Conservation (phyloP, 2,329 filamentous ascomycete genomes). For the Colletotrichum orbiculare region DNA sequence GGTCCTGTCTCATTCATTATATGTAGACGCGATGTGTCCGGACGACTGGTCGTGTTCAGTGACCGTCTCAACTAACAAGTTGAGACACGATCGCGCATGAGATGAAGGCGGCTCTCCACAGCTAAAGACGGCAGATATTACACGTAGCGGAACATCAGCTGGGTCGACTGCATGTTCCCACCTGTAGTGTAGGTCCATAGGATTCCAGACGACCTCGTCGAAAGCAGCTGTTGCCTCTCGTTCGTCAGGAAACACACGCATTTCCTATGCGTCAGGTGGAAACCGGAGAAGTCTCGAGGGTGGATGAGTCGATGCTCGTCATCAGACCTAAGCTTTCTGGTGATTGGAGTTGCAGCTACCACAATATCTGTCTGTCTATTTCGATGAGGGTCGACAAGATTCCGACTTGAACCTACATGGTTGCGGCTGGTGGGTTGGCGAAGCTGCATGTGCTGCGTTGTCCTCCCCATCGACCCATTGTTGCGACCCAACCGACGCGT, state of each 20-base stretch:
- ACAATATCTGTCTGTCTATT: neutral
- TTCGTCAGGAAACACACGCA: neutral
- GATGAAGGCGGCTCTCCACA: neutral
- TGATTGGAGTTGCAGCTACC: neutral
- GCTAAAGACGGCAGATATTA: neutral
- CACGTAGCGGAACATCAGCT: neutral
- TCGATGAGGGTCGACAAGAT: constrained; percentile 14
- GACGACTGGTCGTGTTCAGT: neutral
- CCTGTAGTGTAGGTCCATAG: too few species aligned
- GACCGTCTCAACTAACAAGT: neutral
- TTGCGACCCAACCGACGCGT: constrained; percentile 28
- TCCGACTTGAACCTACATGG: neutral
- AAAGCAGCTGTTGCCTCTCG: neutral
- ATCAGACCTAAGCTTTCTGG: constrained; percentile 1
- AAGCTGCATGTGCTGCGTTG: constrained; percentile 23
- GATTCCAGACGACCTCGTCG: too few species aligned
- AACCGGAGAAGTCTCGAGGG: neutral
- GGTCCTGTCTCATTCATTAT: constrained; percentile 1
- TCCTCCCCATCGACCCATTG: constrained; percentile 29
- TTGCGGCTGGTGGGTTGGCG: neutral
- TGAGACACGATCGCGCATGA: constrained; percentile 6
- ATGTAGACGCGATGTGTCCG: constrained; percentile 4
- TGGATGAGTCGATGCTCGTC: constrained; percentile 24
- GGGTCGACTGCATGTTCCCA: too few species aligned
- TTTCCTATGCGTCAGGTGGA: neutral